A percentile compares a stretch with the other conserved stretches of the same genome.
Conservation (phyloP, 768 basidiomycete genomes). For the Suillus subalutaceus region DNA sequence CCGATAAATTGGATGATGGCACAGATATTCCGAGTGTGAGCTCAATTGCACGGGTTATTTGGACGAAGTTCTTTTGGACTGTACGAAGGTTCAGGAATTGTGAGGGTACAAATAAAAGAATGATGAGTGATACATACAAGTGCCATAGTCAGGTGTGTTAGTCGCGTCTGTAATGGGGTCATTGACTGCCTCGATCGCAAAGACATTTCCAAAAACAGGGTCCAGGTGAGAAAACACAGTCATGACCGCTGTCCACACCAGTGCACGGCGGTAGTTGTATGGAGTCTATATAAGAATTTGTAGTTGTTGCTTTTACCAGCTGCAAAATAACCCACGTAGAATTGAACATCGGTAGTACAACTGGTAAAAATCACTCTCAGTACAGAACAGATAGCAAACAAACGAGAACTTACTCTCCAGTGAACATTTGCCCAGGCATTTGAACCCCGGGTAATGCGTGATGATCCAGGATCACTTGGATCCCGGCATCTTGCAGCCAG, state of each 20-base stretch:
- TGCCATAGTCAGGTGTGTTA: conserved; percentile 55
- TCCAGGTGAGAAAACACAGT: conserved; percentile 38
- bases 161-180: conserved; percentile 75
- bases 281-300: conserved; percentile 47
- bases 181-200: conserved; percentile 75
- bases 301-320: not conserved
- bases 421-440: conserved; percentile 43
- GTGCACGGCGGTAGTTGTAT: conserved; percentile 74
- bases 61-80: conserved; percentile 75
- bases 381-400: too few relatives aligned
- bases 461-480: conserved; percentile 69
- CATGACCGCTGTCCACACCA: conserved; percentile 82
- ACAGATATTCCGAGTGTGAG: conserved; percentile 56
- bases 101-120: not conserved
- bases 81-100: conserved; percentile 11
- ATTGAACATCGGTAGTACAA: too few relatives aligned
- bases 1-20: conserved; percentile 12
- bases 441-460: conserved; percentile 76
- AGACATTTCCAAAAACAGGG: conserved; percentile 63
- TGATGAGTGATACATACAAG: too few relatives aligned
- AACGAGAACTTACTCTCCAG: too few relatives aligned
- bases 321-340: conserved; percentile 19
- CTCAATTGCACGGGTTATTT: conserved; percentile 66
- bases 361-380: too few relatives aligned
- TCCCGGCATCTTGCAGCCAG: conserved; percentile 63